These are phyloP conservation scores for Pseudogymnoascus sp. DNA, from an alignment of 2,329 filamentous ascomycete genomes.

Conservation along the genomic window DNA sequence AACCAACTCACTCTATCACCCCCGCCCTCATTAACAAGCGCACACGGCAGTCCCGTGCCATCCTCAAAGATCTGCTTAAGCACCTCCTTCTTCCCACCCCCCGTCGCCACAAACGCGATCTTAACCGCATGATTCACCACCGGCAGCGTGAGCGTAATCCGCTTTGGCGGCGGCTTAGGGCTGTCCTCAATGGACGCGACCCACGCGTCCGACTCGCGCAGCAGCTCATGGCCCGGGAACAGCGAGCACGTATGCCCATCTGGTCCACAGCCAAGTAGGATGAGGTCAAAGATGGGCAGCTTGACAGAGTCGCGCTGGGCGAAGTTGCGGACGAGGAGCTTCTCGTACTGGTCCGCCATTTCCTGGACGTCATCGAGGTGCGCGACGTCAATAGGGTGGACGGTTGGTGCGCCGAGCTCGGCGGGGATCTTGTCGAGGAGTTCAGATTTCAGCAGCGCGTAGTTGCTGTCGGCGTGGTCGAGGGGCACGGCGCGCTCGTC, in stretches of 20 bases:
- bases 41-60: conserved; percentile 68
- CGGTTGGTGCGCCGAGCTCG: conserved; percentile 53
- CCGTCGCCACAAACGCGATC: conserved; percentile 88
- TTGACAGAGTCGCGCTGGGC: conserved; percentile 90
- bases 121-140: conserved; percentile 81
- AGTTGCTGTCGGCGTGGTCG: conserved; percentile 90
- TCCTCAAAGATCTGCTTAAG: conserved; percentile 90
- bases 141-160: conserved; percentile 87
- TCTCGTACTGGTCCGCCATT: conserved; percentile 88
- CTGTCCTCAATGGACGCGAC: conserved; percentile 87
- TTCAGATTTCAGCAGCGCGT: conserved; percentile 77
- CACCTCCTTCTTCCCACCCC: conserved; percentile 80
- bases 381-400: conserved; percentile 69
- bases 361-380: conserved; percentile 73
- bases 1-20: conserved; percentile 94
- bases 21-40: conserved; percentile 75
- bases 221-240: conserved; percentile 81
- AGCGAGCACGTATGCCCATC: conserved; percentile 96
- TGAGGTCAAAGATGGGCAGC: conserved; percentile 87
- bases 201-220: conserved; percentile 85
- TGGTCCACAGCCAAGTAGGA: conserved; percentile 87
- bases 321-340: conserved; percentile 76
- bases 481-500: conserved; percentile 93
- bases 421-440: conserved; percentile 80
- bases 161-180: conserved; percentile 83